phyloP scores from a whole-genome alignment of 148 eudicot species.

The Silene uniflora region DNA sequence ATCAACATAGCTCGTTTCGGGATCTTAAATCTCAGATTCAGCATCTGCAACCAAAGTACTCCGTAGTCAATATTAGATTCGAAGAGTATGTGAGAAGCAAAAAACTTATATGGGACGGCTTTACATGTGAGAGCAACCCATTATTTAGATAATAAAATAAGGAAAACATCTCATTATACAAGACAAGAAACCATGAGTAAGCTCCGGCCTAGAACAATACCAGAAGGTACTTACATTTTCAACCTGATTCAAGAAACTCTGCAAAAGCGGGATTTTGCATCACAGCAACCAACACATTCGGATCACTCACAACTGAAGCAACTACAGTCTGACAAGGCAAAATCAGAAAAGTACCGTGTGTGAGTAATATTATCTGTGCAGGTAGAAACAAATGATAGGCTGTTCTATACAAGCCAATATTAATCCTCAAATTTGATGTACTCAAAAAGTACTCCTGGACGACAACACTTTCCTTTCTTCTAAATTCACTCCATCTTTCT shows the following conservation, averaged over 20 bases:
- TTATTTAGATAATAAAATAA: too few relatives aligned
- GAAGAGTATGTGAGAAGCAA: background rate
- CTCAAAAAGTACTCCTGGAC: too few relatives aligned
- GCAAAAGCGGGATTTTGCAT: slow-evolving; percentile 53
- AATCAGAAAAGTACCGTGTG: background rate
- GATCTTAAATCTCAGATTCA: slow-evolving; percentile 5
- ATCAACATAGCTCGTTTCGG: slow-evolving; percentile 15
- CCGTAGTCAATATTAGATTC: background rate
- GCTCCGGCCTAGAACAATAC: background rate
- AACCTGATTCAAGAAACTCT: slow-evolving; percentile 42
- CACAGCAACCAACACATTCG: too few relatives aligned
- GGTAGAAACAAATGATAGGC: too few relatives aligned
- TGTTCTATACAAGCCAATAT: too few relatives aligned
- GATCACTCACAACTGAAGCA: slow-evolving; percentile 88
- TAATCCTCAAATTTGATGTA: too few relatives aligned
- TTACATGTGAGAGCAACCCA: too few relatives aligned
- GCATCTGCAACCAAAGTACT: slow-evolving; percentile 20
- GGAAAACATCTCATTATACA: too few relatives aligned
- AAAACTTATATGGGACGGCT: too few relatives aligned
- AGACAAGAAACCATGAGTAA: background rate
- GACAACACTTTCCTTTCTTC: too few relatives aligned
- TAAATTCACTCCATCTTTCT: too few relatives aligned
- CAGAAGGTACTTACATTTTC: slow-evolving; percentile 35
- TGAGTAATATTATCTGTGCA: too few relatives aligned
- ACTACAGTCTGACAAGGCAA: slow-evolving; percentile 54